Base-by-base conservation (phyloP, 2,329 filamentous ascomycete species). In the Sphaerostilbella broomeana region DNA sequence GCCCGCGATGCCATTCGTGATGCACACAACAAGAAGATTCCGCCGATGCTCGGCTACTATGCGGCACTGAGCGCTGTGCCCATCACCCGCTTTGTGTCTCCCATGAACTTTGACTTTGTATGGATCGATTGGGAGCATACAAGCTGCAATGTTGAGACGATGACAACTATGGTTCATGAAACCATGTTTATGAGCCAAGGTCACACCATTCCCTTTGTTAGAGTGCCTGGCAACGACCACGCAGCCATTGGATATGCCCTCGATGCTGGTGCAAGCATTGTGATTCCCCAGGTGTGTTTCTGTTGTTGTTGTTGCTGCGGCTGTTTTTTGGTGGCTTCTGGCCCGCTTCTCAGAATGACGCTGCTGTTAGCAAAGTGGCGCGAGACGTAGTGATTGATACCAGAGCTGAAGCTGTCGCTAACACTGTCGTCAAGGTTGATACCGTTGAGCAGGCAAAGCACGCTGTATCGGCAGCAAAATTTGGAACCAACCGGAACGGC, bases 111-210 rank as follows among this genome's bases (percentile, higher is more conserved):
- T 36, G 68, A 72, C 44, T 43, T 56, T 7, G 57, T 67, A 1
- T 68, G 63, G 59, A 62, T 71, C 42, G 68, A 71, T 56, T 69
- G 66, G 68, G 68, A 71, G 49, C 68, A 71, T 51, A 58, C 56
- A 6, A 51, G 65, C 3, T 68, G 63, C 48, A 60, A 62, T 37
- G 59, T 69, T 18, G 67, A 71, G 53, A 70, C 67, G n/a, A 71
- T 71, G 68, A 70, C 66, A 2, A 61, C 54, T 28, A 67, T 70
- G 54, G 66, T 70, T 2, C 67, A 70, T 41, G 65, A 69, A 37
- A 51, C 65, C 42, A 62, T 65, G 44, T 69, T 68, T 48, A 62
- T 69, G 56, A 67, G 63, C 49, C 57, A 63, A 13, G 68, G 68
- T 4, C 59, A 53, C 27, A 68, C 61, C 6, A 67, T 69, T 31